Conservation (phyloP, 805 yeast species). For the Candida boidinii region DNA sequence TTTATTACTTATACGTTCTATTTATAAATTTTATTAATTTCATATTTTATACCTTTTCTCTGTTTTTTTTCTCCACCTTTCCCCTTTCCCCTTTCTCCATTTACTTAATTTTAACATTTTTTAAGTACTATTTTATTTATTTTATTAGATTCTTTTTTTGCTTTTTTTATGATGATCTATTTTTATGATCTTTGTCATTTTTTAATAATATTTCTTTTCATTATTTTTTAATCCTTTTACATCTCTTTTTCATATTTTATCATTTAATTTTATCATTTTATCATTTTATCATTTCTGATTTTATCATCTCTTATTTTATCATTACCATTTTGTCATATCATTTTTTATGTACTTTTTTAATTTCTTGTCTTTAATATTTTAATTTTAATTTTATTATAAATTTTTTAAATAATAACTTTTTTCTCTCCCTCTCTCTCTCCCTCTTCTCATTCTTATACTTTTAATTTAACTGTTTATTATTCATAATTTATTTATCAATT, state of each 20-base stretch:
- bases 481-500: no score
- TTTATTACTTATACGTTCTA: conserved; percentile 3
- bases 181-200: not conserved
- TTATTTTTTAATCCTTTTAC: conserved; percentile 1
- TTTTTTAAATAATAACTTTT: not conserved
- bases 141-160: not conserved
- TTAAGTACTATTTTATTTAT: not conserved
- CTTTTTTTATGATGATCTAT: not conserved
- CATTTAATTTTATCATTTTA: not conserved
- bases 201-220: not conserved
- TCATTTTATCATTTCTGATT: not conserved
- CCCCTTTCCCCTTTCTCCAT: conserved; percentile 2
- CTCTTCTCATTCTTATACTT: not conserved
- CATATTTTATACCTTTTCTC: conserved; percentile 1
- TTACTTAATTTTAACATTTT: not conserved
- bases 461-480: no score
- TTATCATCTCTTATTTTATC: not conserved
- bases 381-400: not conserved
- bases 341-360: not conserved
- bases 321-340: not conserved
- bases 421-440: not conserved
- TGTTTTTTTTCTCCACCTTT: conserved; percentile 1
- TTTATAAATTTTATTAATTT: not conserved
- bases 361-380: not conserved
- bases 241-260: not conserved